Base-by-base conservation (phyloP, 768 basidiomycete genomes). In the Collybia mongolica region DNA sequence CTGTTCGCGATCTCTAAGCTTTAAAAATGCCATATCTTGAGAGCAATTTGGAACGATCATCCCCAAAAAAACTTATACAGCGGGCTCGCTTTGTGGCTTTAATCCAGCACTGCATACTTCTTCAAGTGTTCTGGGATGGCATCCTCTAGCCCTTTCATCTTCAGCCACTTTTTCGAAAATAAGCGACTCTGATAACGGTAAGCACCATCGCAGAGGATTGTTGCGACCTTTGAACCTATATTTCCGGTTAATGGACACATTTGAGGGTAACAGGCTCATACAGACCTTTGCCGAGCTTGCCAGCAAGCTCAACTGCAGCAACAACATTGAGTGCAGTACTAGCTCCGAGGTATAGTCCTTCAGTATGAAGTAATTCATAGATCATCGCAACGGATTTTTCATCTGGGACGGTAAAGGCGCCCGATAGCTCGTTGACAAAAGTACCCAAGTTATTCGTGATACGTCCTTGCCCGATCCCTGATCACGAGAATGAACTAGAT, bases 381-480 rank as follows among this genome's bases (percentile, higher is more conserved):
- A 99, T 71, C 94, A 97, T 98, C 45, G 78, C 79, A 59, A 99
- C 92, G 15, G 92, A 86, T 64, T 96, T 88, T 61, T 84, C 81
- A 57, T 99, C 97, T 2, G 93, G 74, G 32, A 98, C 86, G 52
- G 83, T 85, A 60, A 98, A 76, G 3, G 94, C 90, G 15, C 96
- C 94, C 22, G 84, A 79, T 15, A 99, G 43, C 40, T 90, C 72
- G 2, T 84, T 73, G 39, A 98, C 73, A 64, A 96, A 88, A 1
- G 86, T 92, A 19, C 72, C 84, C 57, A 99, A 72, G 67, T 99
- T 99, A 63, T 90, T 75, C 8, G 97, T 99, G 42, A 99, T 79
- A 53, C 97, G 87, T 12, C 97, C 97, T 68, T 98, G 97, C 46
- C 97, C 97, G 61, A 99, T 98, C 32, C 94, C 93, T 97, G 51